phyloP scores from a whole-genome alignment of 2,329 filamentous ascomycete species.

The Endothia cerciana region DNA sequence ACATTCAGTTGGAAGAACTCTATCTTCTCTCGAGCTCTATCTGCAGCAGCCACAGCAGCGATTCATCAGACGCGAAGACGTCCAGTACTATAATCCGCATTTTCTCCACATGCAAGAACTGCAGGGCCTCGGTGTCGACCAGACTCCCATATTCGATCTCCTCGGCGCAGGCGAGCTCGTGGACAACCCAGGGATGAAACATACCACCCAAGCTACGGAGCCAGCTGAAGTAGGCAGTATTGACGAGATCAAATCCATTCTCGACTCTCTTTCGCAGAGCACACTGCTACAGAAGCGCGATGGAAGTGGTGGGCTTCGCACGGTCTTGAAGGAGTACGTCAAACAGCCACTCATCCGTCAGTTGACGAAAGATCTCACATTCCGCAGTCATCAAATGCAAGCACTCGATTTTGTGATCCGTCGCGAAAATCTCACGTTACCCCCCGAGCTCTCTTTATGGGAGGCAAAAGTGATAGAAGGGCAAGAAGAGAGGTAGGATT shows the following conservation, averaged over 20 bases:
- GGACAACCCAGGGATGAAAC: not conserved
- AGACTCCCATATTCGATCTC: not conserved
- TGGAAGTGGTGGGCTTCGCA: not conserved
- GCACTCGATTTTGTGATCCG: slow-evolving; percentile 1
- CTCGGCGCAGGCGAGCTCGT: not conserved
- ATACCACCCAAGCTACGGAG: not conserved
- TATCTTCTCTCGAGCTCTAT: not conserved
- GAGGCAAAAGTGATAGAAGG: not conserved
- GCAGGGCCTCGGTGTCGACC: not conserved
- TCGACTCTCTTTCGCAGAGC: not conserved
- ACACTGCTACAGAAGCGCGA: not conserved
- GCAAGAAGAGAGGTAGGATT: not conserved
- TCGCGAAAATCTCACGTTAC: not conserved
- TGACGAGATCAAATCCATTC: not conserved
- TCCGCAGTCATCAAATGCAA: not conserved
- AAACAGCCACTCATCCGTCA: not conserved
- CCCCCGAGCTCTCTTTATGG: not conserved
- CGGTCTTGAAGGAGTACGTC: not conserved
- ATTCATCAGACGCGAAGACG: not conserved
- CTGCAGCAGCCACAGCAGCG: not conserved
- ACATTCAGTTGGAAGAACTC: not conserved
- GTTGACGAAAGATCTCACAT: not conserved
- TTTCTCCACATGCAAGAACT: not conserved
- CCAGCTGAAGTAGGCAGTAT: not conserved
- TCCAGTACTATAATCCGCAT: not conserved